A percentile compares a stretch with the other conserved stretches of the same genome.
These are phyloP conservation scores for Fusarium azukiicola DNA, from an alignment of 2,329 filamentous ascomycete genomes.

Conservation along the genomic window DNA sequence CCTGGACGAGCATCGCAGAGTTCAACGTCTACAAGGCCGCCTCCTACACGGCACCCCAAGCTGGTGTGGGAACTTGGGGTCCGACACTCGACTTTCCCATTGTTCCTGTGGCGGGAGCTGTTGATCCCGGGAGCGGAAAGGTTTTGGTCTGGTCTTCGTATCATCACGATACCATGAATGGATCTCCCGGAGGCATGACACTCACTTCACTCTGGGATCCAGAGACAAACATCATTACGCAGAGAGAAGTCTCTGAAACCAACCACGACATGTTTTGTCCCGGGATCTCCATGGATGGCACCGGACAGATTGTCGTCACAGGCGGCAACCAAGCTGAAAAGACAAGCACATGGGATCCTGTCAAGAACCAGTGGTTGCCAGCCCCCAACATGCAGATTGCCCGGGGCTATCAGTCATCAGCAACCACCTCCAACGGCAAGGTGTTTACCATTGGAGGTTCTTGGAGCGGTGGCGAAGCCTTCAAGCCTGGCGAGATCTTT, in stretches of 20 bases:
- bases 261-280: slow-evolving; percentile 79
- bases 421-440: neutral
- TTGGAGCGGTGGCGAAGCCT: neutral
- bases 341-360: slow-evolving; percentile 70
- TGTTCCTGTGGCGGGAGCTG: slow-evolving; percentile 42
- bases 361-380: slow-evolving; percentile 31
- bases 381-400: slow-evolving; percentile 31
- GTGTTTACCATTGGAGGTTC: neutral
- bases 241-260: slow-evolving; percentile 61
- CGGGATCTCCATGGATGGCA: slow-evolving; percentile 71
- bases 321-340: slow-evolving; percentile 73
- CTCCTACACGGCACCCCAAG: slow-evolving; percentile 13
- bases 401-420: neutral
- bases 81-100: slow-evolving; percentile 42
- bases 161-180: neutral
- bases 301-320: slow-evolving; percentile 73
- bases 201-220: slow-evolving; percentile 42
- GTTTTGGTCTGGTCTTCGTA: slow-evolving; percentile 38
- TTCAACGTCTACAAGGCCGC: slow-evolving; percentile 41
- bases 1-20: slow-evolving; percentile 45
- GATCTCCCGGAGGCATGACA: neutral
- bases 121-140: slow-evolving; percentile 38
- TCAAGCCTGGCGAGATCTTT: neutral
- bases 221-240: slow-evolving; percentile 28
- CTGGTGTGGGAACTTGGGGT: slow-evolving; percentile 37